phyloP scores from a whole-genome alignment of 441 rosid species.

The Erodium moschatum region DNA sequence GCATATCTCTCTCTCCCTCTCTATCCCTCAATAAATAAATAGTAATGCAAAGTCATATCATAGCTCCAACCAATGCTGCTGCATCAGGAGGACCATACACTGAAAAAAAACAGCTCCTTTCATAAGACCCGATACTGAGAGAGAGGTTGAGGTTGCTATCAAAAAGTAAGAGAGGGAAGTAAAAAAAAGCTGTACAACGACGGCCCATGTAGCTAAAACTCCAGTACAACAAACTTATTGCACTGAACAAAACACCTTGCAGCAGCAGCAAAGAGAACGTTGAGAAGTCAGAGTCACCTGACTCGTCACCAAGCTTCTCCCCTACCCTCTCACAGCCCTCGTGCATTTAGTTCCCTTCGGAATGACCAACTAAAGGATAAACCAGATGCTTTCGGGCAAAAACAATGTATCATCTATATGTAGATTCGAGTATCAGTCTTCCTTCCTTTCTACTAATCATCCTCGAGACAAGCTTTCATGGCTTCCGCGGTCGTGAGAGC shows the following conservation, averaged over 20 bases:
- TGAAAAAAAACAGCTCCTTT: too few species aligned
- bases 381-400: neutral
- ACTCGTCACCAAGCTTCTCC: neutral
- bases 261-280: neutral
- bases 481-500: conserved; percentile 86
- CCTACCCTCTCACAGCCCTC: neutral
- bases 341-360: neutral
- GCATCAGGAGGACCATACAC: too few species aligned
- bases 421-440: neutral
- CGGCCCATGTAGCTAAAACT: neutral
- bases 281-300: neutral
- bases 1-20: too few species aligned
- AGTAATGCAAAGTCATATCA: too few species aligned
- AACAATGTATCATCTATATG: neutral
- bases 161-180: neutral
- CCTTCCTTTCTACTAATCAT: neutral
- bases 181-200: neutral
- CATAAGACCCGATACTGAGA: neutral
- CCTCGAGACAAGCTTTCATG: conserved; percentile 44
- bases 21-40: too few species aligned
- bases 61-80: too few species aligned
- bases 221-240: neutral
- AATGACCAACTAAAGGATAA: too few species aligned
- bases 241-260: neutral
- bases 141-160: neutral